phyloP scores from a whole-genome alignment of 2,329 filamentous ascomycete species.

The Talaromyces sp. region DNA sequence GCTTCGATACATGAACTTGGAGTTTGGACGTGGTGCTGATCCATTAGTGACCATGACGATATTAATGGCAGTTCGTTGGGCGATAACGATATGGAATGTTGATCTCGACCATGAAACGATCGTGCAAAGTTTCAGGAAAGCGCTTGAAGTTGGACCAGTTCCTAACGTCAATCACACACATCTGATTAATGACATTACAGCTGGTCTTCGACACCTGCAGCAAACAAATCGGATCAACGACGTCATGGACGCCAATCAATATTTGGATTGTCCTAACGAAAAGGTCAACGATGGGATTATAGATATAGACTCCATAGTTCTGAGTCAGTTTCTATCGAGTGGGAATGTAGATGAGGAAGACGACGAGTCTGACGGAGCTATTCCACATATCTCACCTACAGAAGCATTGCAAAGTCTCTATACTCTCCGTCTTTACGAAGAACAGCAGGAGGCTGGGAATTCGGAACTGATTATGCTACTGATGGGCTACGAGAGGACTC shows the following conservation, averaged over 20 bases:
- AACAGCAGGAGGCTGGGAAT: conserved; percentile 10
- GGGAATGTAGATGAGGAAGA: conserved; percentile 4
- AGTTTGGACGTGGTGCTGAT: conserved; percentile 6
- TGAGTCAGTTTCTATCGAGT: conserved; percentile 9
- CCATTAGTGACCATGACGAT: conserved; percentile 11
- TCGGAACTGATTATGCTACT: neutral
- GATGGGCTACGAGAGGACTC: neutral
- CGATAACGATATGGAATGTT: conserved; percentile 13
- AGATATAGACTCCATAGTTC: conserved; percentile 10
- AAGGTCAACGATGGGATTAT: conserved; percentile 10
- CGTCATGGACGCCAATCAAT: conserved; percentile 10
- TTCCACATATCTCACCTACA: conserved; percentile 1
- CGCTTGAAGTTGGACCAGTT: neutral
- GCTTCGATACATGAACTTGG: conserved; percentile 9
- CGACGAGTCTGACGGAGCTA: neutral
- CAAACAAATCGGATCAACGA: conserved; percentile 7
- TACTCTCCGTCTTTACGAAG: conserved; percentile 14
- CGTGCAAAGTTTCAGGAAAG: conserved; percentile 16
- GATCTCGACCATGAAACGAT: conserved; percentile 10
- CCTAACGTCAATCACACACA: neutral
- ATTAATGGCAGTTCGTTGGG: conserved; percentile 19
- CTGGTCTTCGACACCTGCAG: conserved; percentile 7
- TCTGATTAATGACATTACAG: conserved; percentile 7
- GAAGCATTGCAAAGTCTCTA: conserved; percentile 8
- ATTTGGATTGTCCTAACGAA: conserved; percentile 15